These are phyloP conservation scores for Penicillium sp. DNA, from an alignment of 2,329 filamentous ascomycete genomes.

Conservation along the genomic window DNA sequence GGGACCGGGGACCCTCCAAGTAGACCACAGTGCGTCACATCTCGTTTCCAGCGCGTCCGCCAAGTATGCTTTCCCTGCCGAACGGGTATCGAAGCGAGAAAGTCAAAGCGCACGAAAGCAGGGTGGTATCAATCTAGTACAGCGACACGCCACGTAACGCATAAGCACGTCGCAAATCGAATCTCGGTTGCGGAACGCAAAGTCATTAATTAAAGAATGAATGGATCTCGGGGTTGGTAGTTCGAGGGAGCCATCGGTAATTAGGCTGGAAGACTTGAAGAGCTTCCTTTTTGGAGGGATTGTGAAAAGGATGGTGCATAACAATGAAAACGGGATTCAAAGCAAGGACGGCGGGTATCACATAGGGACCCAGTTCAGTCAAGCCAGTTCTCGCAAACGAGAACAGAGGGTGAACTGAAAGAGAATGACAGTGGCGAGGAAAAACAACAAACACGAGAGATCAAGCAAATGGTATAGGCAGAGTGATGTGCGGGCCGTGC, in stretches of 20 bases:
- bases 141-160: constrained; percentile 24
- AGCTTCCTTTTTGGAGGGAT: constrained; percentile 8
- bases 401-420: constrained; percentile 4
- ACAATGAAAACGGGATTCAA: constrained; percentile 3
- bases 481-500: constrained; percentile 17
- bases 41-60: constrained; percentile 9
- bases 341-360: constrained; percentile 26
- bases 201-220: constrained; percentile 29
- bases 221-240: constrained; percentile 12
- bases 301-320: neutral
- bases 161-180: constrained; percentile 29
- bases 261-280: constrained; percentile 6
- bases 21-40: neutral
- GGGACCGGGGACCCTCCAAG: neutral
- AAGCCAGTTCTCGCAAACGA: constrained; percentile 3
- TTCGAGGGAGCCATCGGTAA: constrained; percentile 6
- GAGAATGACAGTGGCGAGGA: constrained; percentile 26
- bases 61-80: constrained; percentile 23
- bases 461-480: constrained; percentile 8
- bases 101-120: constrained; percentile 23
- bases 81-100: constrained; percentile 32
- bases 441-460: constrained; percentile 13
- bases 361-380: constrained; percentile 24
- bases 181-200: constrained; percentile 26
- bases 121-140: constrained; percentile 26